Evolutionary conservation across 345 rosid species (phyloP), one percentile per base, ranked within the genome.

Genomic region (Moricandia arvensis): DNA sequence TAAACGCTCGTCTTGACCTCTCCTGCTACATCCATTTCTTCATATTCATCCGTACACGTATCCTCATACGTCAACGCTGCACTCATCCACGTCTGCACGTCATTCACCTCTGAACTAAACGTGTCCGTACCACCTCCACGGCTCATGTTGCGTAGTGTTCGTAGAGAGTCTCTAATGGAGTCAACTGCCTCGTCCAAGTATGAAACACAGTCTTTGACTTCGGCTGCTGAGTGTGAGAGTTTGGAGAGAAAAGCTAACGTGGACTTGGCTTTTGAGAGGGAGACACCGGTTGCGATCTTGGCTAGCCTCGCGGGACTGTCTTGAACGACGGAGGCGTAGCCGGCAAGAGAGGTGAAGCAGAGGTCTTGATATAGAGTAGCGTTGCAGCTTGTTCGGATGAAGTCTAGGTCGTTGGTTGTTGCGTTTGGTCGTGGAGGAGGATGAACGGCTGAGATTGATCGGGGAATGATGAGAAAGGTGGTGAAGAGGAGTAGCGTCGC

Each of bases 11-110:
- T 33, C 84, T 87, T 82, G 79, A 79, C 4, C 27, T 78, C 83
- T 3, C 82, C 8, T n/a, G 53, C 91, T 4, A 66, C 82, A 24
- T 69, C 91, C 53, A 47, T 47, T 6, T 47, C 53, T 34, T 81
- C 88, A 27, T 71, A 89, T 43, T 93, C 97, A 54, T 94, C 98
- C 67, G 87, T 85, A 49, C 98, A 94, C 35, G 93, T 90, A 59
- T 94, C 96, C 85, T 94, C 90, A 69, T 94, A 85, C 18, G 96
- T 91, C 82, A 94, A 66, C 4, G 97, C 94, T 0, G 98, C 91
- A 83, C 96, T 91, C 88, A 94, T 90, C 95, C 94, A 88, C 59
- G 96, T 94, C 82, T 89, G 84, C 31, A 94, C 96, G 71, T 94
- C 91, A 55, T 91, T 86, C 88, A 93, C 84, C 75, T 80, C 84